Evolutionary conservation across 805 yeast genomes (phyloP).

Genomic region (Pichia nanzhaoensis): DNA sequence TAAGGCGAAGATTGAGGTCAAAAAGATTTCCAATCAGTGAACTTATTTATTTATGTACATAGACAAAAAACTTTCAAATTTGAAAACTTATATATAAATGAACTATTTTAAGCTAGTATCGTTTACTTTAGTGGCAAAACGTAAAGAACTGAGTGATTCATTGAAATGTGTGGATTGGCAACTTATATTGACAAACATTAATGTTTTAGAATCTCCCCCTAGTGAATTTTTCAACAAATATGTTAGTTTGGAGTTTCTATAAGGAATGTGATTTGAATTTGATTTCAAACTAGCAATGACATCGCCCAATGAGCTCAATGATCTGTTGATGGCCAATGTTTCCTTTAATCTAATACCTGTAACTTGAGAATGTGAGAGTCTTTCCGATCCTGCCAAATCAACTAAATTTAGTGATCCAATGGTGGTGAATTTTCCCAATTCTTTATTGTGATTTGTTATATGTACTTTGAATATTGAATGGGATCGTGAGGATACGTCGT

Average conservation of each 20-base stretch:
- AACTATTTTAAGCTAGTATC: slow-evolving; percentile 31
- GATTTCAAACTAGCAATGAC: slow-evolving; percentile 48
- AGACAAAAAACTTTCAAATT: neutral
- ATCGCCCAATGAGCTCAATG: slow-evolving; percentile 83
- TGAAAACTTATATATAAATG: too few relatives aligned
- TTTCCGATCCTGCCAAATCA: slow-evolving; percentile 93
- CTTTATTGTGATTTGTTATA: slow-evolving; percentile 26
- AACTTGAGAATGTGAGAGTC: slow-evolving; percentile 67
- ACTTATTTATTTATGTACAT: neutral
- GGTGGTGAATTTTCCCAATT: slow-evolving; percentile 14
- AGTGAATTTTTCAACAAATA: slow-evolving; percentile 78
- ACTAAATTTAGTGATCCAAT: slow-evolving; percentile 69
- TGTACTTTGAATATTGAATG: slow-evolving; percentile 73
- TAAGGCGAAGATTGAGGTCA: slow-evolving; percentile 12
- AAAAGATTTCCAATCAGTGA: slow-evolving; percentile 6
- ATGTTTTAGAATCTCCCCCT: slow-evolving; percentile 78
- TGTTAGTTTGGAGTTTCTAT: slow-evolving; percentile 68
- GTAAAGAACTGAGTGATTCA: slow-evolving; percentile 77
- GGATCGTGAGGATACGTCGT: slow-evolving; percentile 84
- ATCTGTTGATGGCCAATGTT: slow-evolving; percentile 83
- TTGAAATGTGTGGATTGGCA: slow-evolving; percentile 54
- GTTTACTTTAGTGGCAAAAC: slow-evolving; percentile 85
- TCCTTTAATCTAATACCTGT: slow-evolving; percentile 77
- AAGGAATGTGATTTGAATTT: slow-evolving; percentile 50
- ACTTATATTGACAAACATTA: slow-evolving; percentile 89